Evolutionary conservation across 164 flowering plant species (phyloP).

Genomic region (Magnolia officinalis): DNA sequence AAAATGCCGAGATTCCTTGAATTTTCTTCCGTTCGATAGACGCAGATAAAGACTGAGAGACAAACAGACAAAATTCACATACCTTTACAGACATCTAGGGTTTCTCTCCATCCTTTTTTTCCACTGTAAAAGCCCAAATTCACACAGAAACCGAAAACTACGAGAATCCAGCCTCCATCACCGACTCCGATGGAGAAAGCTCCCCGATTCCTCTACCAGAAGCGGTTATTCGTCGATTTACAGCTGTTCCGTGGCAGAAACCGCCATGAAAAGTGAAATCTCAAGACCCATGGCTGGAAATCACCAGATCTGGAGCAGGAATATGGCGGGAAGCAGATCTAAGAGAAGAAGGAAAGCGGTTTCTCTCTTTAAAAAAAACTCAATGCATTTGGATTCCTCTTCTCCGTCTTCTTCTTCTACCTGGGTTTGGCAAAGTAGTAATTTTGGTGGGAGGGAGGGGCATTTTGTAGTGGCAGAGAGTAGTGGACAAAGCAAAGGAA

Average conservation of each 20-base stretch:
- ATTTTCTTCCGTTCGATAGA: neutral
- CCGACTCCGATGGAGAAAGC: too few species aligned
- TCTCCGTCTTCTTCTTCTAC: neutral
- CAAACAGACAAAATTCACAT: neutral
- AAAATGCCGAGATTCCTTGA: neutral
- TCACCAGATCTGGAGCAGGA: conserved; percentile 1
- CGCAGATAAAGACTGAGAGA: neutral
- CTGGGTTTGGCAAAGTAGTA: neutral
- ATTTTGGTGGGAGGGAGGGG: neutral
- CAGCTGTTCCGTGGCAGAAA: neutral
- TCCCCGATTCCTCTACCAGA: neutral
- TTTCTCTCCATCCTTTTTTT: neutral
- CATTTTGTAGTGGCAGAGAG: neutral
- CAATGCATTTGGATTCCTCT: neutral
- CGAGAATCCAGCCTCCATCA: neutral
- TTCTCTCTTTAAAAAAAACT: too few species aligned
- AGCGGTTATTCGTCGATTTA: neutral
- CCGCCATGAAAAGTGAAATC: neutral
- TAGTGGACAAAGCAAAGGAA: neutral
- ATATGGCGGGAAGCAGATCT: neutral
- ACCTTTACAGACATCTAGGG: neutral
- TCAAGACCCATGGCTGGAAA: neutral
- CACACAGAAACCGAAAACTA: neutral
- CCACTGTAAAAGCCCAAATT: neutral
- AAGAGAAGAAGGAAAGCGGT: neutral